These are phyloP conservation scores for Xerocomus potaroensis DNA, from an alignment of 768 basidiomycete genomes.

Conservation along the genomic window DNA sequence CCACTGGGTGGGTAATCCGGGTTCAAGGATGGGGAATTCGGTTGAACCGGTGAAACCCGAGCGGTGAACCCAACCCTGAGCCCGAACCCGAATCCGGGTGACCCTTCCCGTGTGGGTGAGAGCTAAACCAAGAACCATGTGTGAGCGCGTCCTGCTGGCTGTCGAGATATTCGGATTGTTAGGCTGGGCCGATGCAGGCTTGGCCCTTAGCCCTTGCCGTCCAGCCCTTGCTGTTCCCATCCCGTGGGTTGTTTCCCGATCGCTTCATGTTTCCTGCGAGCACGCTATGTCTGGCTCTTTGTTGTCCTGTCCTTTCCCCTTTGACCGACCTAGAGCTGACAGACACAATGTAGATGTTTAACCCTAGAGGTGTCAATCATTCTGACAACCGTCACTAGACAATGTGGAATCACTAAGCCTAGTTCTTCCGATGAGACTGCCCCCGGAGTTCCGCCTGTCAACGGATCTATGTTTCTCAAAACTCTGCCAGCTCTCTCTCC, in stretches of 20 bases:
- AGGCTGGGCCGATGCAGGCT: slow-evolving; percentile 4
- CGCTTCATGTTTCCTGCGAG: slow-evolving; percentile 10
- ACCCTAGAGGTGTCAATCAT: background rate
- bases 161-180: slow-evolving; percentile 17
- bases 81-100: slow-evolving; percentile 7
- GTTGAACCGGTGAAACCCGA: slow-evolving; percentile 11
- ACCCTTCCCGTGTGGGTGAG: slow-evolving; percentile 20
- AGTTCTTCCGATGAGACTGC: slow-evolving; percentile 22
- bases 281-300: slow-evolving; percentile 12
- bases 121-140: too few species aligned
- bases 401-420: slow-evolving; percentile 17
- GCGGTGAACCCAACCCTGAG: too few species aligned
- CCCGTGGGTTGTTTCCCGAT: slow-evolving; percentile 17
- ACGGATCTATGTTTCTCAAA: slow-evolving; percentile 32
- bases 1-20: slow-evolving; percentile 12
- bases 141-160: slow-evolving; percentile 18
- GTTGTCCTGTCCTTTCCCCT: background rate
- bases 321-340: slow-evolving; percentile 1
- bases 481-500: slow-evolving; percentile 22
- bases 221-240: background rate
- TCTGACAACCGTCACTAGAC: slow-evolving; percentile 5
- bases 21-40: slow-evolving; percentile 16
- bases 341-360: background rate
- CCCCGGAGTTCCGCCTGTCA: slow-evolving; percentile 15
- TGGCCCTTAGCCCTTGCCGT: slow-evolving; percentile 12